These are phyloP conservation scores for Xanthoceras sorbifolium DNA, from an alignment of 345 rosid genomes.

Conservation along the genomic window DNA sequence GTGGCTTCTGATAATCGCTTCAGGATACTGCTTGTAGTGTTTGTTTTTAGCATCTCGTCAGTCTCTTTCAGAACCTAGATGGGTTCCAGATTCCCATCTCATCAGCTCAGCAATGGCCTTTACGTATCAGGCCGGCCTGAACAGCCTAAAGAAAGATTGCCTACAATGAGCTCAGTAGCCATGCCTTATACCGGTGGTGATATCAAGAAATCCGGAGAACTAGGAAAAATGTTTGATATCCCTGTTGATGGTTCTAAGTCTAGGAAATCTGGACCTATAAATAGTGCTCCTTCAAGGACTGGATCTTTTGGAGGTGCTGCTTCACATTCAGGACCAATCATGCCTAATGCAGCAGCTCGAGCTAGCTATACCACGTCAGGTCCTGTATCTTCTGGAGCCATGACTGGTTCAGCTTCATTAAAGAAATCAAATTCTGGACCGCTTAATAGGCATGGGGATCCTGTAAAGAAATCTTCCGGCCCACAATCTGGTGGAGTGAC, in stretches of 20 bases:
- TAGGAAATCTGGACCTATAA: slow-evolving; percentile 94
- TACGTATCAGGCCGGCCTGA: slow-evolving; percentile 93
- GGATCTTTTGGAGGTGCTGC: slow-evolving; percentile 90
- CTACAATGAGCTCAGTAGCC: slow-evolving; percentile 85
- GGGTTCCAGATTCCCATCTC: slow-evolving; percentile 94
- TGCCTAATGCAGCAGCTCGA: slow-evolving; percentile 79
- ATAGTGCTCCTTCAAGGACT: slow-evolving; percentile 74
- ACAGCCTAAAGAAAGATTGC: slow-evolving; percentile 82
- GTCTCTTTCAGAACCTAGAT: slow-evolving; percentile 39
- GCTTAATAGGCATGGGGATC: slow-evolving; percentile 87
- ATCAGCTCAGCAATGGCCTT: slow-evolving; percentile 87
- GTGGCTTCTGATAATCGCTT: slow-evolving; percentile 33
- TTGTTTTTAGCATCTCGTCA: slow-evolving; percentile 19
- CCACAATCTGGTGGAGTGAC: slow-evolving; percentile 96
- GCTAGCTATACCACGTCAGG: slow-evolving; percentile 72
- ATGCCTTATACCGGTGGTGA: slow-evolving; percentile 98
- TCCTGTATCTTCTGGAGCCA: slow-evolving; percentile 56
- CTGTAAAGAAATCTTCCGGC: slow-evolving; percentile 83
- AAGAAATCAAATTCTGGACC: slow-evolving; percentile 97
- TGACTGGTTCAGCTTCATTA: slow-evolving; percentile 73
- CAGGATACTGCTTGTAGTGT: slow-evolving; percentile 14
- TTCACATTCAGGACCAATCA: slow-evolving; percentile 79
- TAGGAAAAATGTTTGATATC: slow-evolving; percentile 97
- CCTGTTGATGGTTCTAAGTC: slow-evolving; percentile 68
- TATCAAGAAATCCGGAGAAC: slow-evolving; percentile 88